Evolutionary conservation across 495 filamentous ascomycete species (phyloP), one percentile per base, ranked within the genome.

Genomic region (Penicillium steckii): DNA sequence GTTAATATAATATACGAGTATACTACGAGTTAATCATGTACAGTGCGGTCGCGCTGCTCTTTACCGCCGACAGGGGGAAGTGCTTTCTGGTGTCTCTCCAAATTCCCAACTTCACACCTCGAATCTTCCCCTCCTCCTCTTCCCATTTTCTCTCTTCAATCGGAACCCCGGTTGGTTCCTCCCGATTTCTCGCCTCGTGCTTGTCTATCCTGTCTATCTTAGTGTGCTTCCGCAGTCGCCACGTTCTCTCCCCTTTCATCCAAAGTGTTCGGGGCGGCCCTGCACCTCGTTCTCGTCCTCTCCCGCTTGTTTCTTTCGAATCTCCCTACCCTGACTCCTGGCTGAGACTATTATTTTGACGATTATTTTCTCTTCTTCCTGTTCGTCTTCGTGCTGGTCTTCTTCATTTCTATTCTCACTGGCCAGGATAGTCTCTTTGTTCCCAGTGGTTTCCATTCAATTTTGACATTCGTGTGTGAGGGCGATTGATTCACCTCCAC

Each of bases 11-110:
- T n/a, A n/a, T n/a, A n/a, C n/a, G n/a, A n/a, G n/a, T n/a, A n/a
- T n/a, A n/a, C n/a, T n/a, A n/a, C n/a, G n/a, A n/a, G n/a, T n/a
- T n/a, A n/a, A n/a, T n/a, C n/a, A n/a, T n/a, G n/a, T n/a, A n/a
- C n/a, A n/a, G n/a, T n/a, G n/a, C n/a, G n/a, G n/a, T n/a, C n/a
- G n/a, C n/a, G n/a, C n/a, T n/a, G n/a, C n/a, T 37, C 50, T 61
- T 64, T 64, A 64, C 61, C 61, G 61, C 61, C 57, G 41, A 61
- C 59, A 58, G 46, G 55, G 61, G 57, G 27, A 2, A n/a, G n/a
- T n/a, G n/a, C n/a, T n/a, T n/a, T n/a, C n/a, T n/a, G n/a, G 50
- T 57, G 56, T 41, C 52, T 46, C 51, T 56, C 46, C 35, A 48
- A 45, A 26, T n/a, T n/a, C n/a, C n/a, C n/a, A n/a, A n/a, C n/a